phyloP scores from a whole-genome alignment of 73 alveolate genomes.

The Paramecium tetraurelia region DNA sequence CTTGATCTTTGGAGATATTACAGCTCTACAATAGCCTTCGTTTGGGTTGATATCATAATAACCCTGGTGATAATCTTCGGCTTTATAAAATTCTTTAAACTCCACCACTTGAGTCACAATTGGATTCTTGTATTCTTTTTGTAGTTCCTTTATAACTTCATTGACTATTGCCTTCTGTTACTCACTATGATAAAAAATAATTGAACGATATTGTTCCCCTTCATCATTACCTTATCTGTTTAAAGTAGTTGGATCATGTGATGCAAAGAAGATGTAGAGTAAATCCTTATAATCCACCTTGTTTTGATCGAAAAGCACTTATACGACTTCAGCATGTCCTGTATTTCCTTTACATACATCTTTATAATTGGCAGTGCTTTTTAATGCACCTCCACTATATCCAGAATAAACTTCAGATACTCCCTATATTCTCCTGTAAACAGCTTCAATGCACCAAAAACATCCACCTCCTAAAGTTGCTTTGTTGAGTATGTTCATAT shows the following conservation, averaged over 20 bases:
- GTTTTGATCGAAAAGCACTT: conserved; percentile 25
- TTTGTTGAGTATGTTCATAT: background rate
- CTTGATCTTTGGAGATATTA: conserved; percentile 49
- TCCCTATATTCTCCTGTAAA: conserved; percentile 53
- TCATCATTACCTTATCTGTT: conserved; percentile 54
- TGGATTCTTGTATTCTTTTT: conserved; percentile 34
- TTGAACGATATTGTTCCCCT: conserved; percentile 57
- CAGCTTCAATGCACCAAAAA: conserved; percentile 65
- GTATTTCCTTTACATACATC: conserved; percentile 43
- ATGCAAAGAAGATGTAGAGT: conserved; percentile 22
- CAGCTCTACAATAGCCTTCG: conserved; percentile 56
- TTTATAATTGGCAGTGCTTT: conserved; percentile 32
- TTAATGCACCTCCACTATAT: conserved; percentile 55
- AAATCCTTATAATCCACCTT: conserved; percentile 20
- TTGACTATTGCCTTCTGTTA: background rate
- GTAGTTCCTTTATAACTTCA: background rate
- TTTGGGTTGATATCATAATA: conserved; percentile 30
- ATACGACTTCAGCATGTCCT: conserved; percentile 55
- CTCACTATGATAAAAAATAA: conserved; percentile 38
- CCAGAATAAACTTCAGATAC: conserved; percentile 55
- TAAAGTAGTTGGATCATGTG: conserved; percentile 60
- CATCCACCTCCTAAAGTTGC: conserved; percentile 66
- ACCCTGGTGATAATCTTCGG: conserved; percentile 55
- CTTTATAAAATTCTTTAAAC: conserved; percentile 32
- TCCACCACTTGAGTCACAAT: conserved; percentile 38